phyloP scores from a whole-genome alignment of 345 rosid species.

The Sisymbrium altissimum region DNA sequence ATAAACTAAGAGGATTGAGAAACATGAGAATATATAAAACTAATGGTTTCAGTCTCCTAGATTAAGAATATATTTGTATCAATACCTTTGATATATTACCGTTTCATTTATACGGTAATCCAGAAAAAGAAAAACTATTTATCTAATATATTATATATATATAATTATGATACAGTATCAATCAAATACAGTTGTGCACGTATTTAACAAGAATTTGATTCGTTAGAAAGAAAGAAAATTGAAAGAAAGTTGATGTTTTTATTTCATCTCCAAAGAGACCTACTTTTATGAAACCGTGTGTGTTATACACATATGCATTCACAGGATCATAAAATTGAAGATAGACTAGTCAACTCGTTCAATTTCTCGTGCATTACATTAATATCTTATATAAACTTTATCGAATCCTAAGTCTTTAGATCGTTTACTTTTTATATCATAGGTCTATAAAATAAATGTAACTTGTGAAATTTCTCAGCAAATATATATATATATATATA shows the following conservation, averaged over 20 bases:
- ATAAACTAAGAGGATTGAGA: not conserved
- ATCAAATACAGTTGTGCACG: not conserved
- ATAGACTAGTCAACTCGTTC: slow-evolving; percentile 29
- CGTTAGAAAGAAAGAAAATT: not conserved
- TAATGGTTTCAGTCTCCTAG: not conserved
- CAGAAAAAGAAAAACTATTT: not conserved
- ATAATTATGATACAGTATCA: not conserved
- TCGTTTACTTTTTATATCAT: slow-evolving; percentile 9
- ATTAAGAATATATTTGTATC: not conserved
- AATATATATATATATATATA: too few species aligned
- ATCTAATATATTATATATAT: too few species aligned
- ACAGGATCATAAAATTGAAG: slow-evolving; percentile 5
- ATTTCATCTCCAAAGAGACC: not conserved
- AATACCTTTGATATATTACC: not conserved
- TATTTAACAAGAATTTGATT: not conserved
- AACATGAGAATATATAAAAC: not conserved
- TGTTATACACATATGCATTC: not conserved
- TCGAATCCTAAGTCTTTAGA: slow-evolving; percentile 29
- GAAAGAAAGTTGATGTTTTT: not conserved
- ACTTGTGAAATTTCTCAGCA: slow-evolving; percentile 21
- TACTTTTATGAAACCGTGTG: slow-evolving; percentile 5
- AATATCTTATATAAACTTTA: slow-evolving; percentile 1
- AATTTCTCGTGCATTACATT: slow-evolving; percentile 29
- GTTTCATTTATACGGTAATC: not conserved
- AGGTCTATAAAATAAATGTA: slow-evolving; percentile 9